A percentile compares a stretch with the other conserved stretches of the same genome.
Evolutionary conservation across 2,329 filamentous ascomycete genomes (phyloP).

Genomic region (Tolypocladium ovalisporum): DNA sequence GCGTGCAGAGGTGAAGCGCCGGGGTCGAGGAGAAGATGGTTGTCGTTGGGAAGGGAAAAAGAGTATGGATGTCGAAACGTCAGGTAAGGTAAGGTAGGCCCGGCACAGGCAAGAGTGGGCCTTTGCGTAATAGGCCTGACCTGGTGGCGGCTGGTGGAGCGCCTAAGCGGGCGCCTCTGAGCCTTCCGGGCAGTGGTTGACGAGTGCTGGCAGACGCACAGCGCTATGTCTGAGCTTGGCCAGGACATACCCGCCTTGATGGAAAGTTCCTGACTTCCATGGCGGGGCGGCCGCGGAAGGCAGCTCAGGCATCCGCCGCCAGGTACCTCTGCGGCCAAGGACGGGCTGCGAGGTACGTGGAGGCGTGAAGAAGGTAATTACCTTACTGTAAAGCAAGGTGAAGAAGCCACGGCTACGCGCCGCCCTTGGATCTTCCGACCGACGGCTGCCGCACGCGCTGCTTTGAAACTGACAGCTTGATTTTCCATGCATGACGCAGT

Average conservation of each 20-base stretch:
- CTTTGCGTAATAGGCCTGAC: slow-evolving; percentile 25
- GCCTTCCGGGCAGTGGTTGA: neutral
- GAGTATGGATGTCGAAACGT: slow-evolving; percentile 21
- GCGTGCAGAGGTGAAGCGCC: slow-evolving; percentile 2
- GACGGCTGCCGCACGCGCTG: neutral
- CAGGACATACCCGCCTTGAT: neutral
- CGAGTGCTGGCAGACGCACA: neutral
- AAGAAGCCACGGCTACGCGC: neutral
- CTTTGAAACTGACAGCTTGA: neutral
- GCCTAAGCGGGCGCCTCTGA: neutral
- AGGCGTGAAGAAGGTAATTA: no score
- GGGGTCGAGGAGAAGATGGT: slow-evolving; percentile 10
- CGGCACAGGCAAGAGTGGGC: slow-evolving; percentile 21
- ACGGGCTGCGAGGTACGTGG: neutral
- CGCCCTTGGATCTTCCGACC: neutral
- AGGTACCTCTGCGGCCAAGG: neutral
- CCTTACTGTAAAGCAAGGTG: neutral
- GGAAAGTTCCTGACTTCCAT: neutral
- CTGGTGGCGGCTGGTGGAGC: neutral
- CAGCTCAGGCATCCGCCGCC: neutral
- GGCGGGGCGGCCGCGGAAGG: neutral
- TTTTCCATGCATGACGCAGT: neutral
- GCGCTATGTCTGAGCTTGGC: neutral
- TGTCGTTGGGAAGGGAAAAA: slow-evolving; percentile 16
- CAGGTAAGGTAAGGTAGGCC: slow-evolving; percentile 12